A percentile compares a stretch with the other conserved stretches of the same genome.
phyloP scores from a whole-genome alignment of 2,329 filamentous ascomycete species.

The Diaporthe velutina region DNA sequence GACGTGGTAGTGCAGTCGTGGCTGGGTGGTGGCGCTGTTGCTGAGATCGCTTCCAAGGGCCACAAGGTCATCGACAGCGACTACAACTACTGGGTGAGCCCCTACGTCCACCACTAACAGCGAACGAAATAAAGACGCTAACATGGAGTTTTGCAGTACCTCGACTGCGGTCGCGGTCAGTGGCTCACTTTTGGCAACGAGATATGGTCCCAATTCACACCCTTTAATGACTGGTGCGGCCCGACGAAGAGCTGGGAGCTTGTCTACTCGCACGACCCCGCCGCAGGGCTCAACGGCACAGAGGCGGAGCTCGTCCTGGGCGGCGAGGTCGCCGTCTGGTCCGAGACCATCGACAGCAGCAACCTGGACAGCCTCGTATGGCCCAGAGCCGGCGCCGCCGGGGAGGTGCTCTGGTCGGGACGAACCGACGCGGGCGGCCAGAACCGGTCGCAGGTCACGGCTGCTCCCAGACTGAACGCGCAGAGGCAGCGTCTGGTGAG shows the following conservation, averaged over 20 bases:
- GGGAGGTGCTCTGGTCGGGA: constrained; percentile 86
- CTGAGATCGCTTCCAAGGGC: constrained; percentile 70
- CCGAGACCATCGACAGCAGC: constrained; percentile 81
- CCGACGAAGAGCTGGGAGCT: constrained; percentile 86
- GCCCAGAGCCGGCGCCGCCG: constrained; percentile 81
- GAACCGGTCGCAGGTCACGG: constrained; percentile 79
- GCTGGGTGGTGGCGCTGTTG: constrained; percentile 74
- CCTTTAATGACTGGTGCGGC: constrained; percentile 84
- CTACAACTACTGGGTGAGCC: constrained; percentile 80
- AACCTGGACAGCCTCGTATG: constrained; percentile 83
- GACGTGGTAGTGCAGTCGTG: constrained; percentile 86
- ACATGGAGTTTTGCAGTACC: constrained; percentile 66
- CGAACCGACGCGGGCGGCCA: constrained; percentile 72
- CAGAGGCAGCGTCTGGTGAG: constrained; percentile 82
- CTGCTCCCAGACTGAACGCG: constrained; percentile 77
- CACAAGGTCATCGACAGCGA: constrained; percentile 81
- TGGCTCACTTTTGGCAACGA: constrained; percentile 80
- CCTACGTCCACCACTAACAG: background rate
- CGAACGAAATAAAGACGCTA: constrained; percentile 32
- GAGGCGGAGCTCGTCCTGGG: constrained; percentile 79
- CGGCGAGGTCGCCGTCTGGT: constrained; percentile 86
- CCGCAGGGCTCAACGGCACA: constrained; percentile 70
- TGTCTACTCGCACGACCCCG: constrained; percentile 84
- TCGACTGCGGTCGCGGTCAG: constrained; percentile 85
- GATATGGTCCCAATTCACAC: constrained; percentile 62